Conservation (phyloP, 2,329 filamentous ascomycete genomes). For the Lithohypha guttulata region DNA sequence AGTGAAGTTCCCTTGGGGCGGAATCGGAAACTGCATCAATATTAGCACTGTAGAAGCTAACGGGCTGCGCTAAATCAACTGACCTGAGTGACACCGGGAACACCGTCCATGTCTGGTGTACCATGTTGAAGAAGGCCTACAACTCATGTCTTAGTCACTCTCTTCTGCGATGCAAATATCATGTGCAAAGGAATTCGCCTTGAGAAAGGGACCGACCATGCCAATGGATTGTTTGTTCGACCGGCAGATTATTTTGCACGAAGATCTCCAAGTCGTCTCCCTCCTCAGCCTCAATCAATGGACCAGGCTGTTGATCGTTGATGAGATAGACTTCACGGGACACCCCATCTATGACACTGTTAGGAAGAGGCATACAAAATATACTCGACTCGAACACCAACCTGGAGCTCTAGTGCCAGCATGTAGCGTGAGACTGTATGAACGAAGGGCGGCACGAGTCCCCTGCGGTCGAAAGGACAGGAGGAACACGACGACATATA, state of each 20-base stretch:
- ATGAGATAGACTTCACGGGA: slow-evolving; percentile 22
- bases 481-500: slow-evolving; percentile 8
- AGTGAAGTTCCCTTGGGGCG: slow-evolving; percentile 11
- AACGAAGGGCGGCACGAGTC: slow-evolving; percentile 10
- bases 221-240: slow-evolving; percentile 32
- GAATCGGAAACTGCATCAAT: slow-evolving; percentile 10
- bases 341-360: slow-evolving; percentile 21
- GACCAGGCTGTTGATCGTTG: slow-evolving; percentile 44
- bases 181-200: slow-evolving; percentile 1
- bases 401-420: slow-evolving; percentile 10
- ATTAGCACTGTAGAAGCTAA: slow-evolving; percentile 6
- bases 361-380: neutral
- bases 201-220: slow-evolving; percentile 25
- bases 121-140: slow-evolving; percentile 20
- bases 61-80: slow-evolving; percentile 4
- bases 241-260: slow-evolving; percentile 27
- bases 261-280: slow-evolving; percentile 23
- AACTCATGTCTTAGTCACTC: slow-evolving; percentile 5
- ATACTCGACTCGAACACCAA: slow-evolving; percentile 5
- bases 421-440: slow-evolving; percentile 11
- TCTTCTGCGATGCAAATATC: slow-evolving; percentile 4
- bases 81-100: slow-evolving; percentile 29
- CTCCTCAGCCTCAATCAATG: slow-evolving; percentile 30
- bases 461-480: slow-evolving; percentile 4
- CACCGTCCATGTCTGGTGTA: slow-evolving; percentile 33